These are phyloP conservation scores for Penicillium sp. DNA, from an alignment of 2,329 filamentous ascomycete genomes.

Conservation along the genomic window DNA sequence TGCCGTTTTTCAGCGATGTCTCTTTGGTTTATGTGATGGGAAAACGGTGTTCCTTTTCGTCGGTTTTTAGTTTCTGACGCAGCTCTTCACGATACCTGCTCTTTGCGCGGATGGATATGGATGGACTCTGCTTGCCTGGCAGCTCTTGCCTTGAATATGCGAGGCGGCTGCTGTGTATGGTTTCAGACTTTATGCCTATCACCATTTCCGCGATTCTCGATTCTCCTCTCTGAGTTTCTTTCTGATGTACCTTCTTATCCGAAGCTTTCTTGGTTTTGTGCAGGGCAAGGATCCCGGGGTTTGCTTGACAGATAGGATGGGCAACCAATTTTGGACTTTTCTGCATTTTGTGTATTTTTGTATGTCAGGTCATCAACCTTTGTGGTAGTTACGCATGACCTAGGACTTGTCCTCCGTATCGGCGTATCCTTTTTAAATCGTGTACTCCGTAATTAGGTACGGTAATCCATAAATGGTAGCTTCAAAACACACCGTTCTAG, in stretches of 20 bases:
- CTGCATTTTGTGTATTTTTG: not conserved
- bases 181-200: not conserved
- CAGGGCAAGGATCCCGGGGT: not conserved
- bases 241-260: constrained; percentile 18
- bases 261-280: not conserved
- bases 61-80: constrained; percentile 11
- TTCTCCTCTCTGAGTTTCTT: not conserved
- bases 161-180: not conserved
- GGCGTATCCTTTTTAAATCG: too few species aligned
- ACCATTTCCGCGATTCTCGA: not conserved
- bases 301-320: not conserved
- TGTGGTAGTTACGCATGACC: too few species aligned
- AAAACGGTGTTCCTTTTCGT: constrained; percentile 26
- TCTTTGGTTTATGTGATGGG: constrained; percentile 17
- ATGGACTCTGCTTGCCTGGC: not conserved
- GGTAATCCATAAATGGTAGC: not conserved
- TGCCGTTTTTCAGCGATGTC: constrained; percentile 27
- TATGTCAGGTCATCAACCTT: not conserved
- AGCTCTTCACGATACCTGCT: constrained; percentile 13
- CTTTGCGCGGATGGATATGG: not conserved
- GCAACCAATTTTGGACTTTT: not conserved
- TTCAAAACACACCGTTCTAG: not conserved
- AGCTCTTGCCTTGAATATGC: not conserved
- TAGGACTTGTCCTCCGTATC: not conserved
- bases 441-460: not conserved